Evolutionary conservation across 306 rosid species (phyloP).

Genomic region (Herpetospermum pedunculosum): DNA sequence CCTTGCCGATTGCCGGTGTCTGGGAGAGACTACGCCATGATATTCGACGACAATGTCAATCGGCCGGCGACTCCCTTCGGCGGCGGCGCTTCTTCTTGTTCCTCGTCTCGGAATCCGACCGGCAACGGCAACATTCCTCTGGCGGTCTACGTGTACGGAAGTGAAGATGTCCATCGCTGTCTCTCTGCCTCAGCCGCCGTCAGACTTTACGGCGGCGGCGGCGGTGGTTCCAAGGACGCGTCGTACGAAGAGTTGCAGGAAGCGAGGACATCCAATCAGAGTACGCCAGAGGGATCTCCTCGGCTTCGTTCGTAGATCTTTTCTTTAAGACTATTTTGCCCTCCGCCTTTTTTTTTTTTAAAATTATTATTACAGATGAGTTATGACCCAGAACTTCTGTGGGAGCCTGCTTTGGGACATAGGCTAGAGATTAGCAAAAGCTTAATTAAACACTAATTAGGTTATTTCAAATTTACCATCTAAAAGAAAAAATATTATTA

Average conservation of each 20-base stretch:
- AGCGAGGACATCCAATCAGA: constrained; percentile 21
- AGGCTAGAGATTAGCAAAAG: neutral
- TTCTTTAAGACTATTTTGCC: neutral
- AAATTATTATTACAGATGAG: too few relatives aligned
- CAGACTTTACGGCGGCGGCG: neutral
- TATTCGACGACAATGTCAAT: neutral
- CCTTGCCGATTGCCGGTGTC: constrained; percentile 6
- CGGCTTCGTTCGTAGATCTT: neutral
- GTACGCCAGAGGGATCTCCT: constrained; percentile 16
- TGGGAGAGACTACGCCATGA: neutral
- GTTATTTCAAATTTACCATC: neutral
- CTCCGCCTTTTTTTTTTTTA: too few relatives aligned
- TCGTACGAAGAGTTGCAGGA: constrained; percentile 9
- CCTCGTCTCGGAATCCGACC: neutral
- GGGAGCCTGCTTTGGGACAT: neutral
- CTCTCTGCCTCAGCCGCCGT: neutral
- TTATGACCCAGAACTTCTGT: neutral
- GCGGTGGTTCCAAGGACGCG: constrained; percentile 6
- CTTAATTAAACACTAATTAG: neutral
- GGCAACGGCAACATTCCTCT: neutral
- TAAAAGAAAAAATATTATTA: neutral
- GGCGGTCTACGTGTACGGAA: constrained; percentile 10
- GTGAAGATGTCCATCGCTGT: neutral
- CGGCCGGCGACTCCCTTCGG: neutral
- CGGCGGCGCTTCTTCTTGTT: neutral